These are phyloP conservation scores for Melastoma candidum DNA, from an alignment of 441 rosid species.

Conservation along the genomic window DNA sequence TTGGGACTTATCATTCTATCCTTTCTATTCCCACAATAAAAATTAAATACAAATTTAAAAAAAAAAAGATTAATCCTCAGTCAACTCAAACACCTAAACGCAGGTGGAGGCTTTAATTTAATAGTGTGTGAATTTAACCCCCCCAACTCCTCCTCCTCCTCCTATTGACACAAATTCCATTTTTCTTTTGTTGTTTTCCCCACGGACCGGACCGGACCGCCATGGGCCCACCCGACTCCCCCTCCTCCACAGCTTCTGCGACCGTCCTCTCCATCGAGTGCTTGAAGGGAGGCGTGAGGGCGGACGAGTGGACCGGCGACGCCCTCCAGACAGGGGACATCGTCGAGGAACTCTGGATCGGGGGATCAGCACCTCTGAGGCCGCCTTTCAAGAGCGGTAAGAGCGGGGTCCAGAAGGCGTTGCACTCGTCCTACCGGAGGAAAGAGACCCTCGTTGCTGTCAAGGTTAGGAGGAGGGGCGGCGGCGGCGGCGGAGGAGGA, in stretches of 20 bases:
- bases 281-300: slow-evolving; percentile 71
- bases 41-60: no score
- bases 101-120: no score
- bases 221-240: slow-evolving; percentile 29
- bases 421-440: slow-evolving; percentile 50
- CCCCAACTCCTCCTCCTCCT: no score
- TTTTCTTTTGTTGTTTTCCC: background rate
- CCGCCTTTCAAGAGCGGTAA: slow-evolving; percentile 85
- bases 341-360: slow-evolving; percentile 74
- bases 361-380: slow-evolving; percentile 18
- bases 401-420: slow-evolving; percentile 64
- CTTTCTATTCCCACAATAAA: no score
- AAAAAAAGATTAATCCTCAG: no score
- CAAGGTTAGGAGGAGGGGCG: slow-evolving; percentile 53
- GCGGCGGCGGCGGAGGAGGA: no score
- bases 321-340: slow-evolving; percentile 92
- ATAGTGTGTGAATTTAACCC: no score
- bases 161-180: no score
- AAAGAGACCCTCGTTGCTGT: slow-evolving; percentile 73
- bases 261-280: slow-evolving; percentile 74
- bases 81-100: no score
- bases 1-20: no score
- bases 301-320: slow-evolving; percentile 90
- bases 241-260: slow-evolving; percentile 21
- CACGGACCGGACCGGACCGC: slow-evolving; percentile 43